These are phyloP conservation scores for Ogataea angusta DNA, from an alignment of 805 yeast genomes.

Conservation along the genomic window DNA sequence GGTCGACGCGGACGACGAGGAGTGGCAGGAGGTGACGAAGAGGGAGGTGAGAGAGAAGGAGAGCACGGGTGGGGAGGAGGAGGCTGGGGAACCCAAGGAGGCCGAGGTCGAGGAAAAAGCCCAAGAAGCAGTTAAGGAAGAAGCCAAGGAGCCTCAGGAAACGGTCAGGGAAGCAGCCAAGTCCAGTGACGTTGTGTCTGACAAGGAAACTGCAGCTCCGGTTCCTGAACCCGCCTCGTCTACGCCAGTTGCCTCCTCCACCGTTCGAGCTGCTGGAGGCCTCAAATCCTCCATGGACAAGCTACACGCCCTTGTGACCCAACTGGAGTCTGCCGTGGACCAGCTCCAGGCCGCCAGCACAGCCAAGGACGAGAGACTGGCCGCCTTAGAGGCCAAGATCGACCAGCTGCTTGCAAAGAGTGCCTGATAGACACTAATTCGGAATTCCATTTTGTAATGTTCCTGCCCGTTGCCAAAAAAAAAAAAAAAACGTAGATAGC, in stretches of 20 bases:
- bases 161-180: neutral
- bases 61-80: too few species aligned
- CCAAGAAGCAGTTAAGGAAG: neutral
- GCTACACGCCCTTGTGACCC: slow-evolving; percentile 53
- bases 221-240: slow-evolving; percentile 18
- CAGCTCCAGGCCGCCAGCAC: slow-evolving; percentile 49
- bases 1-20: slow-evolving; percentile 29
- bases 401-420: slow-evolving; percentile 48
- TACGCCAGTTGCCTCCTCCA: neutral
- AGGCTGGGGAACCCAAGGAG: slow-evolving; percentile 1
- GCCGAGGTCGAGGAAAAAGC: neutral
- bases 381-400: slow-evolving; percentile 56
- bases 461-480: neutral
- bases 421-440: slow-evolving; percentile 7
- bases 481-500: neutral
- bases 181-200: neutral
- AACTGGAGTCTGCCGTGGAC: slow-evolving; percentile 54
- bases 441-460: neutral
- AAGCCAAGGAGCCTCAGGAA: neutral
- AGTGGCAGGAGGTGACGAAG: slow-evolving; percentile 25
- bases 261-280: slow-evolving; percentile 49
- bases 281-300: slow-evolving; percentile 70
- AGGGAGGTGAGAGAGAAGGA: neutral
- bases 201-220: slow-evolving; percentile 5
- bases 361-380: slow-evolving; percentile 65